phyloP scores from a whole-genome alignment of 2,329 filamentous ascomycete species.

The Polytolypa hystricis region DNA sequence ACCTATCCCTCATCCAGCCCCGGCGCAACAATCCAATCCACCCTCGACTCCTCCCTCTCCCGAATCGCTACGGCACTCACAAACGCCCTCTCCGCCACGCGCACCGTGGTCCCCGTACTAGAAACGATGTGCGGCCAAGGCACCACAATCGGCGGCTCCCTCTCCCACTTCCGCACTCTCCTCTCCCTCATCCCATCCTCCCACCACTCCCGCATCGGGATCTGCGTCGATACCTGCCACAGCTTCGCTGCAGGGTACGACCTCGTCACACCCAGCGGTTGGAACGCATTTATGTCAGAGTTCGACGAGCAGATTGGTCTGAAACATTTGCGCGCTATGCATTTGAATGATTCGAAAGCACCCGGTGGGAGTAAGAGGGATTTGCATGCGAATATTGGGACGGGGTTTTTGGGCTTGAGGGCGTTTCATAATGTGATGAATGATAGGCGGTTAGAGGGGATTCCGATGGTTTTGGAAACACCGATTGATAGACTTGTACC shows the following conservation, averaged over 20 bases:
- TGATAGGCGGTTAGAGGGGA: constrained; percentile 57
- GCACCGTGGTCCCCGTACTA: constrained; percentile 66
- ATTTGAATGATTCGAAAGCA: constrained; percentile 93
- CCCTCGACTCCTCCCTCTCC: constrained; percentile 57
- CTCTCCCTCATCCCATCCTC: constrained; percentile 59
- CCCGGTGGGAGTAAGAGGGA: constrained; percentile 73
- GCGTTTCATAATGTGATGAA: constrained; percentile 92
- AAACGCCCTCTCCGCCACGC: constrained; percentile 64
- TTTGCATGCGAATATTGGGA: constrained; percentile 91
- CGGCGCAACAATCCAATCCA: constrained; percentile 62
- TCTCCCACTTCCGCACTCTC: constrained; percentile 77
- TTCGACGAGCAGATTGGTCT: constrained; percentile 72
- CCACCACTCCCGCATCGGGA: constrained; percentile 73
- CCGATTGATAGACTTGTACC: constrained; percentile 62
- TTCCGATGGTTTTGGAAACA: constrained; percentile 95
- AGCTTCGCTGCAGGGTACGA: constrained; percentile 93
- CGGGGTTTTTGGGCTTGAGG: constrained; percentile 79
- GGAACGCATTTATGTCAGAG: constrained; percentile 58
- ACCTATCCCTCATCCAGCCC: constrained; percentile 38
- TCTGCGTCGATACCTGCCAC: constrained; percentile 96
- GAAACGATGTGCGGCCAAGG: constrained; percentile 94
- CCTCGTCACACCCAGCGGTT: constrained; percentile 62
- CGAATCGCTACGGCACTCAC: constrained; percentile 78
- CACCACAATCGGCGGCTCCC: constrained; percentile 74
- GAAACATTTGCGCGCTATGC: constrained; percentile 71